A percentile compares a stretch with the other conserved stretches of the same genome.
Evolutionary conservation across 2,329 filamentous ascomycete species (phyloP).

Genomic region (Lecanicillium sp.): DNA sequence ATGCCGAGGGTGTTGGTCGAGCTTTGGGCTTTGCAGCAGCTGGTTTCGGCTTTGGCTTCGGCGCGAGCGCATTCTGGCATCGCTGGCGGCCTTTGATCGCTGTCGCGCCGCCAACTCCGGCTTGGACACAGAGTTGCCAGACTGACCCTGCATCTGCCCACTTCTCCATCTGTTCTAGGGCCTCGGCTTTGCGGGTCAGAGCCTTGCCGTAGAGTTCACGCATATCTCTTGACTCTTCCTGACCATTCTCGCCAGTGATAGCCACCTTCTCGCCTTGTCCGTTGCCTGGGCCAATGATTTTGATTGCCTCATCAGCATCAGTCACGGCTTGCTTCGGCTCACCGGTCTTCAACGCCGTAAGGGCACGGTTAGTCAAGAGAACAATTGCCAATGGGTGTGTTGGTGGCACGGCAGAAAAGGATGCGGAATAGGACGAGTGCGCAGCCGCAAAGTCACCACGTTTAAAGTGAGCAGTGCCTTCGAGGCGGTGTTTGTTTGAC

Average conservation of each 20-base stretch:
- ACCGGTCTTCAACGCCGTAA: constrained; percentile 85
- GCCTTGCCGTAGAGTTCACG: constrained; percentile 90
- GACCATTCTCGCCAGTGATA: constrained; percentile 48
- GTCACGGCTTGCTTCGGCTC: constrained; percentile 80
- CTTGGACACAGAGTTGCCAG: constrained; percentile 78
- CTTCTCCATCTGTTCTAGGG: constrained; percentile 88
- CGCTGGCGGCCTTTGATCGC: constrained; percentile 80
- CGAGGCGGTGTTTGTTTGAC: constrained; percentile 69
- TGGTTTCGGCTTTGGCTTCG: constrained; percentile 49
- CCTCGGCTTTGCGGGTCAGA: constrained; percentile 88
- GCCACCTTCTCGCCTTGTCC: constrained; percentile 76
- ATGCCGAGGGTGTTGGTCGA: constrained; percentile 33
- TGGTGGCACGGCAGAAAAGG: constrained; percentile 64
- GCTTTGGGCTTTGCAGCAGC: constrained; percentile 31
- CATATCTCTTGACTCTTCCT: constrained; percentile 70
- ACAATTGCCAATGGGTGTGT: constrained; percentile 79
- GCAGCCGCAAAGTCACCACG: constrained; percentile 85
- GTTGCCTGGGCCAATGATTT: constrained; percentile 68
- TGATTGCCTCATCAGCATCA: constrained; percentile 75
- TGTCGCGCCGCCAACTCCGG: constrained; percentile 74
- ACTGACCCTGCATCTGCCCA: constrained; percentile 76
- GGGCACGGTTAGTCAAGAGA: constrained; percentile 82
- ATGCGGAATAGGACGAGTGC: constrained; percentile 71
- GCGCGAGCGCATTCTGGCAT: constrained; percentile 78
- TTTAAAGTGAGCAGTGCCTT: constrained; percentile 86